These are phyloP conservation scores for Pouteria campechiana DNA, from an alignment of 179 eudicot species.

Conservation along the genomic window DNA sequence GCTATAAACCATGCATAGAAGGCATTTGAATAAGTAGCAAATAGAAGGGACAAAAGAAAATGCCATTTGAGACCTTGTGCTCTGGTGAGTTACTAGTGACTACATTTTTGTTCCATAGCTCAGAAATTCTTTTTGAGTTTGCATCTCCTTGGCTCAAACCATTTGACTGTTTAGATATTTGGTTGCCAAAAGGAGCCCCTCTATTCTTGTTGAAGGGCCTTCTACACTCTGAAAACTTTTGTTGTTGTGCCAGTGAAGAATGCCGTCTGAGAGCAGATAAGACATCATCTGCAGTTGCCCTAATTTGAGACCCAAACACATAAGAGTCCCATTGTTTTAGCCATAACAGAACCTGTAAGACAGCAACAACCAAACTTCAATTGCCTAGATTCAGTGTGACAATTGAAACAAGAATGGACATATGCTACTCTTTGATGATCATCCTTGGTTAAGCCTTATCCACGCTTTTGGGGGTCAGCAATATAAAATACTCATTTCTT, in stretches of 20 bases:
- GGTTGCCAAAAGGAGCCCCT: slow-evolving; percentile 25
- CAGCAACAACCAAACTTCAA: slow-evolving; percentile 3
- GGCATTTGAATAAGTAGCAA: too few relatives aligned
- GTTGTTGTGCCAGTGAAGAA: slow-evolving; percentile 52
- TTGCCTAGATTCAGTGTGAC: too few relatives aligned
- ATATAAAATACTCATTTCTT: too few relatives aligned
- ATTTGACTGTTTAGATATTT: slow-evolving; percentile 14
- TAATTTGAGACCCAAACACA: slow-evolving; percentile 82
- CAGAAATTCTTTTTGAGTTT: slow-evolving; percentile 25
- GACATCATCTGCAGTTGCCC: slow-evolving; percentile 73
- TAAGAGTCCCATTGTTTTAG: slow-evolving; percentile 93
- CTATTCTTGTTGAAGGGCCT: slow-evolving; percentile 32
- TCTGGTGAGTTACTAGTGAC: slow-evolving; percentile 56
- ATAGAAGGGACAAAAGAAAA: too few relatives aligned
- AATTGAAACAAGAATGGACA: too few relatives aligned
- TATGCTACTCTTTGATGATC: too few relatives aligned
- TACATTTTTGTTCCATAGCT: slow-evolving; percentile 36
- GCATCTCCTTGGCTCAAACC: slow-evolving; percentile 24
- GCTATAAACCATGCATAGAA: too few relatives aligned
- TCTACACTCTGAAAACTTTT: slow-evolving; percentile 34
- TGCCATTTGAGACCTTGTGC: slow-evolving; percentile 95
- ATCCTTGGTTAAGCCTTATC: too few relatives aligned
- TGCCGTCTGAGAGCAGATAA: slow-evolving; percentile 76
- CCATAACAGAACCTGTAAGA: slow-evolving; percentile 81
- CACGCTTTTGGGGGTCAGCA: too few relatives aligned